Base-by-base conservation (phyloP, 495 filamentous ascomycete species). In the Hypoxylon fragiforme region DNA sequence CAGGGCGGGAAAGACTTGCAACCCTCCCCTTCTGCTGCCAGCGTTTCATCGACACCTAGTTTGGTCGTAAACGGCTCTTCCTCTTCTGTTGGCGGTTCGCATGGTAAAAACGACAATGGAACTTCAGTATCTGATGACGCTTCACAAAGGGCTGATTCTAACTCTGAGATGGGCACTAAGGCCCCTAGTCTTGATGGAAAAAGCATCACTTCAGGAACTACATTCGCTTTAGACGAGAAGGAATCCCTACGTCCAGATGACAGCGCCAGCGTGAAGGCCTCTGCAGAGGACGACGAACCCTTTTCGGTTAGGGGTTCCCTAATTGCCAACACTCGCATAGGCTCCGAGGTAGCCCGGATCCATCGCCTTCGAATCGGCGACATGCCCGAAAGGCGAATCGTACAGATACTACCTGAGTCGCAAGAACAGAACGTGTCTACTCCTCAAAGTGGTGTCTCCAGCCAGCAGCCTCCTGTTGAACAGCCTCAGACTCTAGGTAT, bases 141-240 rank as follows among this genome's bases (percentile, higher is more conserved):
- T 52, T 77, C 79, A 30, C 73, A 76, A 53, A 71, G 75, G 42
- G 72, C 78, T 72, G 72, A 95, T 80, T 71, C 90, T 78, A 74
- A 76, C 78, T 73, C 91, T 67, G 60, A 90, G 70, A 61, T 92
- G 74, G 66, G 92, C 5, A 91, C 85, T 3, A 96, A 95, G 69
- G 86, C 89, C 30, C 85, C 89, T 36, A 96, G 90, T 62, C 76
- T 95, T 13, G 91, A 95, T 65, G 90, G 88, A 20, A 96, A 95
- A 70, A 96, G 91, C 68, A 87, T 92, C 61, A 87, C 88, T 9
- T 97, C 92, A 14, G 90, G 87, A 13, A 92, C 88, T 1, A 95
- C 91, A 2, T 95, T 94, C 71, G 91, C 88, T 12, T 75, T 96
- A 69, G 92, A 97, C 65, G 92, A 97, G 70, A 97, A 96, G 65